These are phyloP conservation scores for Esteya vermicola DNA, from an alignment of 2,329 filamentous ascomycete species.

Conservation along the genomic window DNA sequence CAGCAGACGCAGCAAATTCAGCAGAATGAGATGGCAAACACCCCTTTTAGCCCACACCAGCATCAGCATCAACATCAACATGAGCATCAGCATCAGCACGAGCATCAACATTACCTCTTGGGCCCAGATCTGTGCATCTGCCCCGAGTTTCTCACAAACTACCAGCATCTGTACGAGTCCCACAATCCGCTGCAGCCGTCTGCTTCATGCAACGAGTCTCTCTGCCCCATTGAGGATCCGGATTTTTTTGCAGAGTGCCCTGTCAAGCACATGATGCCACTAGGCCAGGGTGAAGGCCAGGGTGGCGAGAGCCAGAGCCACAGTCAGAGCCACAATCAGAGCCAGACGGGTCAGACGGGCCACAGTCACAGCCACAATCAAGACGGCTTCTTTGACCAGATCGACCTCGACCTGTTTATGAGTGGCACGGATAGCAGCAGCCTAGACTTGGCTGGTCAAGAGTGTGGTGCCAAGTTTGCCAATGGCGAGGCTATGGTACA, in stretches of 20 bases:
- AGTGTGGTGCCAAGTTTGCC: slow-evolving; percentile 11
- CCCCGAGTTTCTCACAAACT: slow-evolving; percentile 11
- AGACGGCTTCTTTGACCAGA: slow-evolving; percentile 5
- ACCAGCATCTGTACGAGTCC: slow-evolving; percentile 9
- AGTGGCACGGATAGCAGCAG: not conserved
- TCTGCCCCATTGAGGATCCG: slow-evolving; percentile 11
- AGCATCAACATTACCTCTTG: slow-evolving; percentile 3
- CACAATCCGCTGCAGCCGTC: slow-evolving; percentile 10
- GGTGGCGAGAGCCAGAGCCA: not conserved
- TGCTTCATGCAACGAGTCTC: slow-evolving; percentile 6
- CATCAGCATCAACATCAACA: slow-evolving; percentile 1
- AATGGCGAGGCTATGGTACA: slow-evolving; percentile 11
- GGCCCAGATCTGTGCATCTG: slow-evolving; percentile 10
- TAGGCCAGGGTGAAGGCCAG: too few species aligned
- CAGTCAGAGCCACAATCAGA: not conserved
- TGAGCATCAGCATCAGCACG: not conserved
- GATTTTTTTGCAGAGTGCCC: slow-evolving; percentile 12
- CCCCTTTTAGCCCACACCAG: too few species aligned
- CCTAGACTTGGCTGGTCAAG: not conserved
- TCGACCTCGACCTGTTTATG: slow-evolving; percentile 6
- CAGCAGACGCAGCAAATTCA: slow-evolving; percentile 1
- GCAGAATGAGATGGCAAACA: too few species aligned
- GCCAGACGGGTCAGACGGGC: too few species aligned
- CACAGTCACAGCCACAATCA: not conserved
- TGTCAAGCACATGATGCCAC: slow-evolving; percentile 5